Evolutionary conservation across 371 early-diverging fungal species (phyloP), one percentile per base, ranked within the genome.

Genomic region (Ordospora pajunii): DNA sequence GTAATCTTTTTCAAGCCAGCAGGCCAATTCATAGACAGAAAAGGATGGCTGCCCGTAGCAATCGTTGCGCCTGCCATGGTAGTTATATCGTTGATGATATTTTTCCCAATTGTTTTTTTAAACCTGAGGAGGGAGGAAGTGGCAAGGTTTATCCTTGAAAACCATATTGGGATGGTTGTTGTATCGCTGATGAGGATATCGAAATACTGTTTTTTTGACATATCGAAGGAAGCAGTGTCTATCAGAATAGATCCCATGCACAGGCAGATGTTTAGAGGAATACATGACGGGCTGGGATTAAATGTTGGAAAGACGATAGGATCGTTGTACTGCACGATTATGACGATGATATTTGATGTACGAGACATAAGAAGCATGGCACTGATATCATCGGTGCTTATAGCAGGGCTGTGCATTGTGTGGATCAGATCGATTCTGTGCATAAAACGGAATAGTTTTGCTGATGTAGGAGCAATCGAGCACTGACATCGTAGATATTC

Each of bases 191-290:
- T 75, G 8, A 85, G 83, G 66, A 74, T 84, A 22, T 50, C 76
- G 44, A 85, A 85, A 58, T 85, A 82, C 76, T 81, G 78, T 10
- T 65, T 79, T 2, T 85, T 84, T 78, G 85, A 85, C 67, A 76
- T 85, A 40, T 65, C 75, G 44, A 85, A 85, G 67, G 85, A 85
- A 64, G 71, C 76, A 37, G 44, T 84, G 0, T 68, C 82, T 40
- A 81, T 82, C 73, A 83, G 75, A 64, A 81, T 85, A 1, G 63
- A 67, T 46, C 70, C 68, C 25, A 44, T 66, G 45, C 74, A 80
- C 52, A 67, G 82, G 48, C 37, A 78, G 9, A 22, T 58, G 19
- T 80, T 76, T 50, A 83, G 83, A 65, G 81, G 84, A 62, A 58
- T 85, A 21, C 81, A 75, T 72, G 85, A 85, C 72, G 84, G 85